These are phyloP conservation scores for Hirsutella minnesotensis DNA, from an alignment of 2,329 filamentous ascomycete genomes.

Conservation along the genomic window DNA sequence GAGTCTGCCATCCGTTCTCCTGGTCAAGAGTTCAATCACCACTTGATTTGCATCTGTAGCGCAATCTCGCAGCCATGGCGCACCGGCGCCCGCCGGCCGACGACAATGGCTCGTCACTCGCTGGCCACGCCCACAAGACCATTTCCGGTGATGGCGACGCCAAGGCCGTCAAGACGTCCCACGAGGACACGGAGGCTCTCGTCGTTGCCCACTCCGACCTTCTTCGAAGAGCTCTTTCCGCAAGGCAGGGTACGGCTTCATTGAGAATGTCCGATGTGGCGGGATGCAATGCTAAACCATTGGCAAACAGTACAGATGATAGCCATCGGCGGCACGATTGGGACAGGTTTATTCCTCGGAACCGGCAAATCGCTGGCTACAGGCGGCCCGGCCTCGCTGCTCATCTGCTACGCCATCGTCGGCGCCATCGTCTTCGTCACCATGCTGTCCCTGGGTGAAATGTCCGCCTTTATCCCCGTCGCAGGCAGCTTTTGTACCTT, in stretches of 20 bases:
- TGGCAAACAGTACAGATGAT: constrained; percentile 65
- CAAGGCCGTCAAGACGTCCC: neutral
- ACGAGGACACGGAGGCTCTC: constrained; percentile 4
- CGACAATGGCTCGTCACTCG: neutral
- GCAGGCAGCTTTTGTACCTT: constrained; percentile 44
- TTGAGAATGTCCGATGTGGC: no score
- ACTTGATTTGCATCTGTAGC: neutral
- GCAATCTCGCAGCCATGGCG: neutral
- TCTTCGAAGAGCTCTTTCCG: constrained; percentile 41
- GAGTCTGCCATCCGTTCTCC: no score
- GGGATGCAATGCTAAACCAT: no score
- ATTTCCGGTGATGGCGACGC: neutral
- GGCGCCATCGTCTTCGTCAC: constrained; percentile 46
- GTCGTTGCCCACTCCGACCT: constrained; percentile 23
- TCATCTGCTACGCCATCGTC: constrained; percentile 45
- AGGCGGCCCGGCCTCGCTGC: constrained; percentile 46
- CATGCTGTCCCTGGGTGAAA: constrained; percentile 48
- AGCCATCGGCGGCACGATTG: constrained; percentile 47
- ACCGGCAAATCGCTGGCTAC: constrained; percentile 48
- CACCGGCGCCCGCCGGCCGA: neutral
- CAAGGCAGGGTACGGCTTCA: no score
- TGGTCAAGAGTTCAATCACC: neutral
- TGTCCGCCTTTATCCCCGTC: constrained; percentile 40
- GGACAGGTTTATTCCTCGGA: constrained; percentile 50
- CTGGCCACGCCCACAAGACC: neutral